Percentiles rank a stretch among this genome's conserved stretches.
Conservation (phyloP, 495 filamentous ascomycete genomes). For the Melanomma pulvis-pyrius region DNA sequence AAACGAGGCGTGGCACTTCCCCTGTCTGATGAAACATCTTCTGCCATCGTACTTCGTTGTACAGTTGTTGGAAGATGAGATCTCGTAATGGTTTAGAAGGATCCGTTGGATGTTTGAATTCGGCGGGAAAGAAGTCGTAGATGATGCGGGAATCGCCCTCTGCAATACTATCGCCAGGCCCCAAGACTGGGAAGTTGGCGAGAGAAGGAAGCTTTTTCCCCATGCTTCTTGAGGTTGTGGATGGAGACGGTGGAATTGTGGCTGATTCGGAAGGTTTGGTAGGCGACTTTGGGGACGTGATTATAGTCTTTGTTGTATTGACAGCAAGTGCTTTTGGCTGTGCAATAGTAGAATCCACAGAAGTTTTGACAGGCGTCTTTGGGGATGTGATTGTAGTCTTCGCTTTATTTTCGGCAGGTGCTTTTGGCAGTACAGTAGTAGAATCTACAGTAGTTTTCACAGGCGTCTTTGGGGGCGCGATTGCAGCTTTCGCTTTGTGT, state of each 20-base stretch:
- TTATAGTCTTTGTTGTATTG: background rate
- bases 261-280: background rate
- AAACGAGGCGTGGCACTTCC: constrained; percentile 90
- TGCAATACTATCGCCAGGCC: constrained; percentile 56
- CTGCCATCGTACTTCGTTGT: constrained; percentile 81
- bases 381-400: no score
- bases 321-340: constrained; percentile 15
- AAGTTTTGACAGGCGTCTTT: no score
- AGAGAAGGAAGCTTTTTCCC: constrained; percentile 35
- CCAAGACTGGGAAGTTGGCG: constrained; percentile 39
- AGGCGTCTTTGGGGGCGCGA: no score
- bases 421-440: no score
- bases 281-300: constrained; percentile 13
- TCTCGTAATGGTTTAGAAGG: constrained; percentile 31
- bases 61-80: constrained; percentile 67
- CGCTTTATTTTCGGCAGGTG: no score
- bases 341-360: background rate
- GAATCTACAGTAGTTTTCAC: no score
- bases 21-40: constrained; percentile 91
- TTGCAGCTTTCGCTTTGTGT: no score
- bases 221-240: constrained; percentile 5
- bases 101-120: constrained; percentile 22
- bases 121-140: constrained; percentile 60
- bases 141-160: constrained; percentile 83
- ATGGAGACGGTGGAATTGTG: background rate